Percentiles rank a stretch among this genome's conserved stretches.
Evolutionary conservation across 257 asterid genomes (phyloP).

Genomic region (Gentiana macrophylla): DNA sequence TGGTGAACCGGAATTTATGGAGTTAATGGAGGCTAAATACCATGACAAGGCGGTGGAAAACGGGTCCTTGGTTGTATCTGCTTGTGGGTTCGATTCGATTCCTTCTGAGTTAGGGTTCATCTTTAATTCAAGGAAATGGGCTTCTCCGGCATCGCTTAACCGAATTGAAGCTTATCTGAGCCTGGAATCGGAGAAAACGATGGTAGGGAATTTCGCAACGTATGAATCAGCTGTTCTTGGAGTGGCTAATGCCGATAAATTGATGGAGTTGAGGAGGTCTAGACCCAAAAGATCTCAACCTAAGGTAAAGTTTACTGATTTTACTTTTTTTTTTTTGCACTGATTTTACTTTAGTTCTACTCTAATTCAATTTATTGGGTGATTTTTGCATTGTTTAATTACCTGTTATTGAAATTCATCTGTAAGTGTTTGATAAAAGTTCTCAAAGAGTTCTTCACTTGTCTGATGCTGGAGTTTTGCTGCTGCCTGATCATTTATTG

Average conservation of each 20-base stretch:
- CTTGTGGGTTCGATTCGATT: conserved; percentile 79
- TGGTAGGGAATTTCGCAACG: conserved; percentile 63
- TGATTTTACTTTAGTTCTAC: no score
- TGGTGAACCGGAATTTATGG: conserved; percentile 96
- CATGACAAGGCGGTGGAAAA: conserved; percentile 54
- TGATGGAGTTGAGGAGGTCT: conserved; percentile 45
- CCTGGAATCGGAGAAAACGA: conserved; percentile 60
- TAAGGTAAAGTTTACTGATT: conserved; percentile 15
- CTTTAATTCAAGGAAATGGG: conserved; percentile 60
- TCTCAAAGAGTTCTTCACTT: no score
- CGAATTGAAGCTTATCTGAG: conserved; percentile 71
- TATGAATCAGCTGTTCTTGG: conserved; percentile 83
- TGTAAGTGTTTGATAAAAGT: no score
- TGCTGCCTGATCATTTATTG: no score
- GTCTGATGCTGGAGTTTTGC: no score
- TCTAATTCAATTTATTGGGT: no score
- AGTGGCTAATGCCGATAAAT: conserved; percentile 49
- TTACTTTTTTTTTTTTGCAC: no score
- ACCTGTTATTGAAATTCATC: no score
- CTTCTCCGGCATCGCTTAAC: conserved; percentile 37
- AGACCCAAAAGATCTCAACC: conserved; percentile 67
- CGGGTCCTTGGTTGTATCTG: conserved; percentile 62
- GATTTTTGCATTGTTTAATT: no score
- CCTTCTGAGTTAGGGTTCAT: conserved; percentile 84
- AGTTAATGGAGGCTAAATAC: conserved; percentile 54